Conservation (phyloP, 2,329 filamentous ascomycete species). For the Microascus cirrosus region DNA sequence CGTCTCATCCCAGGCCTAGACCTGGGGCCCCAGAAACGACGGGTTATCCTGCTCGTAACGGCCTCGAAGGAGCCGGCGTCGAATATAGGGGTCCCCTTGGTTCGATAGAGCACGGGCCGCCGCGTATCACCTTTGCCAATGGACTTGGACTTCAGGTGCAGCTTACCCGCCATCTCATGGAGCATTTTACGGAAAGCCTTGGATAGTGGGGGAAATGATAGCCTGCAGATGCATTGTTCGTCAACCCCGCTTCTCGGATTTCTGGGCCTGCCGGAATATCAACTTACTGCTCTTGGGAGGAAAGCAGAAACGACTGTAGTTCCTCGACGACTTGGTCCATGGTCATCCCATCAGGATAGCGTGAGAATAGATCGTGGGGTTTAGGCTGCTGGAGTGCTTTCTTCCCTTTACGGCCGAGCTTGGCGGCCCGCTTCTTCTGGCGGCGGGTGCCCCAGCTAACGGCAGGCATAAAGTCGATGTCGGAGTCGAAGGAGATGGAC, state of each 20-base stretch:
- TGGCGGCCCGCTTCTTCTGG: not conserved
- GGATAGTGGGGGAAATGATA: conserved; percentile 75
- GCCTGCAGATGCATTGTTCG: conserved; percentile 28
- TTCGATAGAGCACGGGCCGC: conserved; percentile 69
- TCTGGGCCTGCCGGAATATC: not conserved
- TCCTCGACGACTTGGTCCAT: conserved; percentile 62
- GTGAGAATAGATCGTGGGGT: conserved; percentile 50
- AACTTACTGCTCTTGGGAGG: conserved; percentile 50
- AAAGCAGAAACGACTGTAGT: conserved; percentile 58
- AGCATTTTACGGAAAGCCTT: conserved; percentile 65
- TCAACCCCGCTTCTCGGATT: not conserved
- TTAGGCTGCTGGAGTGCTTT: not conserved
- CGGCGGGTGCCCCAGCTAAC: not conserved
- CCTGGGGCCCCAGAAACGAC: not conserved
- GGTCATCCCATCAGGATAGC: conserved; percentile 63
- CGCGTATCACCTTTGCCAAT: conserved; percentile 61
- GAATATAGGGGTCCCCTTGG: conserved; percentile 51
- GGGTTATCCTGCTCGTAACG: not conserved
- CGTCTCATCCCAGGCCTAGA: not conserved
- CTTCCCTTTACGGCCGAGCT: not conserved
- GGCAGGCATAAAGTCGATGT: not conserved
- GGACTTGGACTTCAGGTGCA: conserved; percentile 78
- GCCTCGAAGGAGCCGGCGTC: conserved; percentile 14
- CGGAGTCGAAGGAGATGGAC: not conserved
- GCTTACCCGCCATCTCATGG: conserved; percentile 64